Percentiles rank a stretch among this genome's conserved stretches.
These are phyloP conservation scores for Vigna radiata DNA, from an alignment of 306 rosid species.

Conservation along the genomic window DNA sequence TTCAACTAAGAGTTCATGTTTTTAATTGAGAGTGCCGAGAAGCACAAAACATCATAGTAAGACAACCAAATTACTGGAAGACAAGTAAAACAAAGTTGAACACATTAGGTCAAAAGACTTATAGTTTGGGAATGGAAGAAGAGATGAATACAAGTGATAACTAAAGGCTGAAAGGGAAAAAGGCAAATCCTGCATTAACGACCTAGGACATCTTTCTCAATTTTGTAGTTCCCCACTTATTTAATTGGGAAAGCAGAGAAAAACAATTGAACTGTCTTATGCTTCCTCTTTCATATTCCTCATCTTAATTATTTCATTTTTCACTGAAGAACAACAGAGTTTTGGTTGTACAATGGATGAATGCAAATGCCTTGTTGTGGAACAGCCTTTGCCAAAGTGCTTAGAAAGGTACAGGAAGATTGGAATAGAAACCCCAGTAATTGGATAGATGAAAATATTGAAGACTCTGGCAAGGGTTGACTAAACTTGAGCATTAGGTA, in stretches of 20 bases:
- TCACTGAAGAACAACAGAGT: neutral
- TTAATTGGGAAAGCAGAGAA: constrained; percentile 1
- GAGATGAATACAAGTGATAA: constrained; percentile 13
- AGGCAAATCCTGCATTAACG: neutral
- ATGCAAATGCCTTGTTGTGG: neutral
- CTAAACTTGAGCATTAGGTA: too few relatives aligned
- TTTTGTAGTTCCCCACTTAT: neutral
- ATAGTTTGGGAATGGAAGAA: neutral
- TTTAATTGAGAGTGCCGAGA: neutral
- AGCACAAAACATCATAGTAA: constrained; percentile 17
- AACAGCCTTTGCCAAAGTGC: neutral
- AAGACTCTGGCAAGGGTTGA: too few relatives aligned
- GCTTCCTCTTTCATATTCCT: neutral
- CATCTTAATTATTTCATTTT: constrained; percentile 8
- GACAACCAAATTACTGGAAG: neutral
- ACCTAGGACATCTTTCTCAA: neutral
- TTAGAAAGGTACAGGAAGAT: constrained; percentile 8
- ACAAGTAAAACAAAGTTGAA: constrained; percentile 15
- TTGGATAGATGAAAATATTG: too few relatives aligned
- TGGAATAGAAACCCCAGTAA: neutral
- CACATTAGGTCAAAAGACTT: neutral
- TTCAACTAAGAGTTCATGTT: neutral
- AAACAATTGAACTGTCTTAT: neutral
- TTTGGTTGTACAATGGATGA: constrained; percentile 1
- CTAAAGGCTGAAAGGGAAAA: neutral